Base-by-base conservation (phyloP, 352 stramenopile genomes). In the Phytophthora agathidicida region DNA sequence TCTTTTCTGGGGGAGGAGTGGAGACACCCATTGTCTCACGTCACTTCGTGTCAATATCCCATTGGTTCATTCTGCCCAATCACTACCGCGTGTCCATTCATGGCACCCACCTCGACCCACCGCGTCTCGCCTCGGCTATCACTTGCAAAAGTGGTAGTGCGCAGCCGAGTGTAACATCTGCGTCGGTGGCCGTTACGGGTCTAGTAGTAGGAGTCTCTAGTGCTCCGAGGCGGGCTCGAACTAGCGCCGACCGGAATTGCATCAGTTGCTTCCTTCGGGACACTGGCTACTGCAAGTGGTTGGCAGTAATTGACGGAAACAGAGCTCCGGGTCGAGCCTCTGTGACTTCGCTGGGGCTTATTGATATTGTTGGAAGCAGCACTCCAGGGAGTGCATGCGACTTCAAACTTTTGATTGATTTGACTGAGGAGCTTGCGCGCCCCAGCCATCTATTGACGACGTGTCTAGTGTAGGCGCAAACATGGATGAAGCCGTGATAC, bases 121-220 rank as follows among this genome's bases (percentile, higher is more conserved):
- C 33, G n/a, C 33, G 17, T 39, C 14, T 39, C 33, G n/a, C 20
- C 39, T 47, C 39, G 39, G 24, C 39, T 47, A 11, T 33, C 39
- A 47, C 39, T 35, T 47, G 38, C 38, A 46, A 47, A 47, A n/a
- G n/a, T n/a, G n/a, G n/a, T 23, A 35, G 39, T 47, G 39, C 33
- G n/a, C 23, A 47, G 23, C 39, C 23, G 22, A 47, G 39, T 47
- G 39, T 31, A 47, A 47, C 22, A 47, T 47, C 39, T 20, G 39
- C 39, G 39, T 47, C 39, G 23, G 33, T 39, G 11, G 39, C 39
- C 39, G 39, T 47, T 47, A 35, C 39, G 39, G 23, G 23, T 33
- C 39, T 47, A 47, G 39, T 47, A 47, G 39, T 47, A 47, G 10
- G 24, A 22, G 23, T 36, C 39, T 47, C 23, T 46, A n/a, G 38